Evolutionary conservation across 148 eudicot genomes (phyloP).

Genomic region (Vaccinium corymbosum): DNA sequence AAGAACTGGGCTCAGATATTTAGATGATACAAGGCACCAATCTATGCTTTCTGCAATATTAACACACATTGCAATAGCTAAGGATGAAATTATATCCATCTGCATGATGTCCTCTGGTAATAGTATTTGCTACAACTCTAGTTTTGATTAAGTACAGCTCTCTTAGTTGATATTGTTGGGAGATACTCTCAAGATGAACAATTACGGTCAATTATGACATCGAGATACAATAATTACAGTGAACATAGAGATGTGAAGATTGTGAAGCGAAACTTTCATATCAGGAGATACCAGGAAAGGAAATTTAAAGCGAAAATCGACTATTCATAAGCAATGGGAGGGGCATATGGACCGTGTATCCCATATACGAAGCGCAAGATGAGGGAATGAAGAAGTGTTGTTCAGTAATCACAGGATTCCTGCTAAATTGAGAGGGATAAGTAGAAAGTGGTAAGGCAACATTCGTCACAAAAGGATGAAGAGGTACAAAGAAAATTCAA

Average conservation of each 20-base stretch:
- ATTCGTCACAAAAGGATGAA: background rate
- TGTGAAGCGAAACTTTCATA: background rate
- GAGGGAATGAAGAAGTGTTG: background rate
- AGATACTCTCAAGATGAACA: background rate
- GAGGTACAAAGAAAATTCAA: background rate
- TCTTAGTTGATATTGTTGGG: background rate
- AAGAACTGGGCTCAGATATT: background rate
- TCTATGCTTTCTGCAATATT: background rate
- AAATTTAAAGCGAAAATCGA: background rate
- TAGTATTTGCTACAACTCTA: background rate
- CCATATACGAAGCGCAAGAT: background rate
- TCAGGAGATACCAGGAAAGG: background rate
- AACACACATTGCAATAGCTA: background rate
- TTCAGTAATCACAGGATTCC: background rate
- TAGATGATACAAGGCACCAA: background rate
- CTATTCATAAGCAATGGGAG: background rate
- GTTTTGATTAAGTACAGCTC: background rate
- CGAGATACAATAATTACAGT: background rate
- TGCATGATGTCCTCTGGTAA: background rate
- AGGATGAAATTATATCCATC: background rate
- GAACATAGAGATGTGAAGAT: background rate
- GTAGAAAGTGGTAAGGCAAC: background rate
- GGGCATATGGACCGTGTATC: background rate
- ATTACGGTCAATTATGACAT: background rate
- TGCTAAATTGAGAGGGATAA: background rate